Conservation (phyloP, 2,329 filamentous ascomycete species). For the Sporothrix sp. region DNA sequence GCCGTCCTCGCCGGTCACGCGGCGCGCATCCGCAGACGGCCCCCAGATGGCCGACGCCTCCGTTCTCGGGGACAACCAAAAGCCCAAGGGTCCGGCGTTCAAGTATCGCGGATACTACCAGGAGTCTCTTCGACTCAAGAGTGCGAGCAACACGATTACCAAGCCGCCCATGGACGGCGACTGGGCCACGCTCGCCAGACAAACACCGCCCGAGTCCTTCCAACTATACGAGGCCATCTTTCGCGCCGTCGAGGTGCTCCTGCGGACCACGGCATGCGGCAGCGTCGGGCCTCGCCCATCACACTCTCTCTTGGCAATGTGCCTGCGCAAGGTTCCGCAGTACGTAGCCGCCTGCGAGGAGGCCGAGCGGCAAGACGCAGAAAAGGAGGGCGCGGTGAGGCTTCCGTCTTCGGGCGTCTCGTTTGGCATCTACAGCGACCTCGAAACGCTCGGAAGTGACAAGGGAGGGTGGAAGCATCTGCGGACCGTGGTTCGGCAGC, state of each 20-base stretch:
- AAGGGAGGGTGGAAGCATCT: constrained; percentile 38
- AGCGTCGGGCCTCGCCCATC: neutral
- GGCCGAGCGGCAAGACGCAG: constrained; percentile 30
- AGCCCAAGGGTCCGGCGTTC: neutral
- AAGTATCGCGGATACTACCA: constrained; percentile 9
- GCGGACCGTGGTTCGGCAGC: constrained; percentile 35
- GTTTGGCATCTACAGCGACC: constrained; percentile 37
- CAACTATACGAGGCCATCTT: constrained; percentile 37
- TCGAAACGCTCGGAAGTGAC: constrained; percentile 33
- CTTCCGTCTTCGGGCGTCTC: constrained; percentile 31
- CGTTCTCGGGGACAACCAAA: too few relatives aligned
- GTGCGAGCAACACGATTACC: constrained; percentile 11
- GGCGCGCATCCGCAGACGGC: neutral
- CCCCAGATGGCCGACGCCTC: too few relatives aligned
- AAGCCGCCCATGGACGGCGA: constrained; percentile 25
- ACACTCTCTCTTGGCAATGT: constrained; percentile 39
- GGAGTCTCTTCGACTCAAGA: neutral
- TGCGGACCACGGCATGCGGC: constrained; percentile 31
- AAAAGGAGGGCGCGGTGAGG: constrained; percentile 28
- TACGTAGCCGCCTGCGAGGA: constrained; percentile 38
- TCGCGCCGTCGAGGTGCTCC: constrained; percentile 34
- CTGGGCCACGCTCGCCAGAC: constrained; percentile 27
- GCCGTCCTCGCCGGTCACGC: constrained; percentile 22
- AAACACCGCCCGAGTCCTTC: constrained; percentile 23
- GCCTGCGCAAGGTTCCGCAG: constrained; percentile 37